Percentiles rank a stretch among this genome's conserved stretches.
These are phyloP conservation scores for Ophiostoma ulmi DNA, from an alignment of 2,329 filamentous ascomycete genomes.

Conservation along the genomic window DNA sequence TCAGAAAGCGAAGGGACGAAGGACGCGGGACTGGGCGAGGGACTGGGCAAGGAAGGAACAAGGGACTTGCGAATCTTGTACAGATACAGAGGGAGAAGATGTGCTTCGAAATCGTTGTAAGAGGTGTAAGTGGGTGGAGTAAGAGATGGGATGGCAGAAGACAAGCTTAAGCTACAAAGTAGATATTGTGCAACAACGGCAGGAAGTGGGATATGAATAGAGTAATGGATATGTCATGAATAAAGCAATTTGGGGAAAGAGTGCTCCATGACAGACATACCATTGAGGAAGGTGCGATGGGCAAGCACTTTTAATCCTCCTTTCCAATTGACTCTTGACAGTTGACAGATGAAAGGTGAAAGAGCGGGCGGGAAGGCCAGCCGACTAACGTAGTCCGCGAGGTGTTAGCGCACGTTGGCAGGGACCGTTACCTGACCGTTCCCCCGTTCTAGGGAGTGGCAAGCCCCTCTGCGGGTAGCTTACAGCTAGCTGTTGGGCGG, in stretches of 20 bases:
- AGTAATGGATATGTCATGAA: no score
- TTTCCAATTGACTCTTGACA: neutral
- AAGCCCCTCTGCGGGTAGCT: constrained; percentile 2
- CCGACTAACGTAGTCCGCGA: constrained; percentile 20
- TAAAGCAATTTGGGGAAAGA: neutral
- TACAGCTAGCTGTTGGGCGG: neutral
- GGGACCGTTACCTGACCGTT: neutral
- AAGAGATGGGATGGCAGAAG: neutral
- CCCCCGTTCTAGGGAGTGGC: neutral
- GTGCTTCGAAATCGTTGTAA: constrained; percentile 6
- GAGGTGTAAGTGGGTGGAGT: constrained; percentile 7
- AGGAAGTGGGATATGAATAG: neutral
- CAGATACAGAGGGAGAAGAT: neutral
- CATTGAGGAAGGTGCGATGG: neutral
- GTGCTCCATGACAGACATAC: neutral
- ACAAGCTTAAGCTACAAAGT: neutral
- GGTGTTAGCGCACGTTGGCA: constrained; percentile 18
- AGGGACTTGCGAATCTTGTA: neutral
- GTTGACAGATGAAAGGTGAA: neutral
- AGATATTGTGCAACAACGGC: neutral
- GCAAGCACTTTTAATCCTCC: neutral
- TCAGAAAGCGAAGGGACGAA: neutral
- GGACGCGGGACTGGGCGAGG: neutral
- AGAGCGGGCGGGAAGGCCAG: constrained; percentile 20
- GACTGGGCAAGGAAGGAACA: neutral